phyloP scores from a whole-genome alignment of 2,329 filamentous ascomycete genomes.

The Phoma sp. region DNA sequence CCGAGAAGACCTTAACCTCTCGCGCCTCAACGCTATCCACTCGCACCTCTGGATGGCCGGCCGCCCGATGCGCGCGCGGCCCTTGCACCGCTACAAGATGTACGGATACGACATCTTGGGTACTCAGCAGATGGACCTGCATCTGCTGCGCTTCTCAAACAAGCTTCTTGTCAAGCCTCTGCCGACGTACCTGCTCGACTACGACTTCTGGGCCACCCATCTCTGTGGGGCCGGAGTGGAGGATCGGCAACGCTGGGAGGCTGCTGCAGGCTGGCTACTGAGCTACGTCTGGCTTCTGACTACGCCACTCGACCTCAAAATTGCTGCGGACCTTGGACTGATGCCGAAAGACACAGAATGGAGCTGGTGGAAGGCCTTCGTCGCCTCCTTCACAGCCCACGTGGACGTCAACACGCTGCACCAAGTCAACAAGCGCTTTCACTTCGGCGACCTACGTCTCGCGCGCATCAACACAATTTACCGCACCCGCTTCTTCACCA shows the following conservation, averaged over 20 bases:
- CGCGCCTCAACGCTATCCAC: slow-evolving; percentile 43
- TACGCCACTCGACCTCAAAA: slow-evolving; percentile 41
- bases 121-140: slow-evolving; percentile 46
- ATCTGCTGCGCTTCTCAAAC: slow-evolving; percentile 43
- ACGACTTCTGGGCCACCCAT: slow-evolving; percentile 40
- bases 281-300: slow-evolving; percentile 46
- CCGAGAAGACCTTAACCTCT: slow-evolving; percentile 36
- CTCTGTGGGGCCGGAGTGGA: slow-evolving; percentile 20
- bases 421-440: slow-evolving; percentile 46
- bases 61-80: slow-evolving; percentile 43
- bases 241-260: slow-evolving; percentile 23
- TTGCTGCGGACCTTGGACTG: slow-evolving; percentile 39
- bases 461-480: slow-evolving; percentile 47
- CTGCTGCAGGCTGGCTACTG: slow-evolving; percentile 41
- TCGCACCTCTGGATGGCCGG: slow-evolving; percentile 46
- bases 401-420: slow-evolving; percentile 42
- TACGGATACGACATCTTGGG: slow-evolving; percentile 37
- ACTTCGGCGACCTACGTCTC: slow-evolving; percentile 45
- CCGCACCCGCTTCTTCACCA: slow-evolving; percentile 37
- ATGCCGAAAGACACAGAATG: slow-evolving; percentile 41
- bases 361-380: slow-evolving; percentile 45
- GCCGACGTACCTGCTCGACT: slow-evolving; percentile 39
- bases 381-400: slow-evolving; percentile 27
- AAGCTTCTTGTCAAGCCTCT: slow-evolving; percentile 42
- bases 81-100: slow-evolving; percentile 47